A percentile compares a stretch with the other conserved stretches of the same genome.
phyloP scores from a whole-genome alignment of 2,329 filamentous ascomycete species.

The Hymenoscyphus scutula region DNA sequence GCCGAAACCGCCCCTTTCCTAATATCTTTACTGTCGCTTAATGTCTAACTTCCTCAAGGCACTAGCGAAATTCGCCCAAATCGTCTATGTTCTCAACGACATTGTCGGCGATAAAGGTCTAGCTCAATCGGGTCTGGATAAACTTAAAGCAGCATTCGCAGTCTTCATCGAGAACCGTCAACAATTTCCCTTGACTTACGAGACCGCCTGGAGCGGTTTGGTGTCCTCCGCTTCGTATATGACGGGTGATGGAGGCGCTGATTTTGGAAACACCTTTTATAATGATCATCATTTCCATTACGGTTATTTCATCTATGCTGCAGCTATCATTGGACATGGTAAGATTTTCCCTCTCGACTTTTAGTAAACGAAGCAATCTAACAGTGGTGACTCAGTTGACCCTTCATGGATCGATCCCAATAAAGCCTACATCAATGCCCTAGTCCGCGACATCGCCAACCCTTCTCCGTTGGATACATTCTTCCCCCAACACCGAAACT shows the following conservation, averaged over 20 bases:
- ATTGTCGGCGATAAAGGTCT: conserved; percentile 58
- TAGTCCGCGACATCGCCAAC: conserved; percentile 83
- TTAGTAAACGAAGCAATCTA: not conserved
- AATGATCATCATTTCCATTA: conserved; percentile 42
- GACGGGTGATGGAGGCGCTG: conserved; percentile 65
- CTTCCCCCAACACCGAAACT: conserved; percentile 79
- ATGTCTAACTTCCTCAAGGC: conserved; percentile 45
- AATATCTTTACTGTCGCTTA: not conserved
- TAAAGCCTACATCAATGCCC: conserved; percentile 74
- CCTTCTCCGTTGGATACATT: conserved; percentile 65
- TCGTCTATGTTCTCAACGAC: conserved; percentile 64
- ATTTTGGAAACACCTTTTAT: conserved; percentile 79
- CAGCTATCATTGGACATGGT: conserved; percentile 72
- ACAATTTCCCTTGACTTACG: conserved; percentile 62
- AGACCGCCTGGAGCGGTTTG: conserved; percentile 73
- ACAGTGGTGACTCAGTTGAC: conserved; percentile 49
- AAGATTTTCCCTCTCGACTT: not conserved
- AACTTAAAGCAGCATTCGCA: conserved; percentile 65
- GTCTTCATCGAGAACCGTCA: conserved; percentile 67
- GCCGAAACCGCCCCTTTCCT: not conserved
- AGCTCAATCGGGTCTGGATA: conserved; percentile 55
- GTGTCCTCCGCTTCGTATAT: conserved; percentile 73
- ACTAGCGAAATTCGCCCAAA: conserved; percentile 70
- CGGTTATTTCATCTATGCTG: conserved; percentile 86
- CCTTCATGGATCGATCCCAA: conserved; percentile 71